Evolutionary conservation across 225 moss, liverwort and hornwort species (phyloP).

Genomic region (Thuidium tamariscinum): DNA sequence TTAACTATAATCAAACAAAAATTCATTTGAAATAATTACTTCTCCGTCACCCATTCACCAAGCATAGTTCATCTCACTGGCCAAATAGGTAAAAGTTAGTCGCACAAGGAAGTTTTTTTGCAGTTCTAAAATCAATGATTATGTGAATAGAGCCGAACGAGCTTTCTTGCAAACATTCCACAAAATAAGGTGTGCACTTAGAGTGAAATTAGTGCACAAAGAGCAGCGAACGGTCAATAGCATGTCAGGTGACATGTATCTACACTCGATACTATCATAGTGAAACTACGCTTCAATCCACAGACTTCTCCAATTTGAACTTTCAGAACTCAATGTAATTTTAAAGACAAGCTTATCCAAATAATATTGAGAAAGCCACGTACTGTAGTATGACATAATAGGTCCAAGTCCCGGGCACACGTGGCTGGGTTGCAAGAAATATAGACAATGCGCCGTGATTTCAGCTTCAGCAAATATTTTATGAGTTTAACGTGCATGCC

Average conservation of each 20-base stretch:
- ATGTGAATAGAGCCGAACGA: background rate
- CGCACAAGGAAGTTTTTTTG: background rate
- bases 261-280: background rate
- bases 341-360: background rate
- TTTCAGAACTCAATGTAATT: background rate
- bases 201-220: background rate
- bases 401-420: slow-evolving; percentile 88
- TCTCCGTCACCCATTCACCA: background rate
- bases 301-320: background rate
- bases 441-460: slow-evolving; percentile 68
- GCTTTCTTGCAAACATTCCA: background rate
- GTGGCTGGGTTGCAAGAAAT: slow-evolving; percentile 99
- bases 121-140: background rate
- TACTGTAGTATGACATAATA: slow-evolving; percentile 70
- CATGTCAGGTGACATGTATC: background rate
- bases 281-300: background rate
- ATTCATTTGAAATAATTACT: too few species aligned
- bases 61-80: background rate
- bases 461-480: slow-evolving; percentile 60
- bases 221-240: background rate
- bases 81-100: background rate
- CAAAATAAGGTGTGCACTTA: background rate
- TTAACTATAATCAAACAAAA: background rate
- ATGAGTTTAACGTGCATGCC: slow-evolving; percentile 93
- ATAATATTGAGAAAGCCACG: background rate